These are phyloP conservation scores for Solioccasus polychromus DNA, from an alignment of 768 basidiomycete genomes.

Conservation along the genomic window DNA sequence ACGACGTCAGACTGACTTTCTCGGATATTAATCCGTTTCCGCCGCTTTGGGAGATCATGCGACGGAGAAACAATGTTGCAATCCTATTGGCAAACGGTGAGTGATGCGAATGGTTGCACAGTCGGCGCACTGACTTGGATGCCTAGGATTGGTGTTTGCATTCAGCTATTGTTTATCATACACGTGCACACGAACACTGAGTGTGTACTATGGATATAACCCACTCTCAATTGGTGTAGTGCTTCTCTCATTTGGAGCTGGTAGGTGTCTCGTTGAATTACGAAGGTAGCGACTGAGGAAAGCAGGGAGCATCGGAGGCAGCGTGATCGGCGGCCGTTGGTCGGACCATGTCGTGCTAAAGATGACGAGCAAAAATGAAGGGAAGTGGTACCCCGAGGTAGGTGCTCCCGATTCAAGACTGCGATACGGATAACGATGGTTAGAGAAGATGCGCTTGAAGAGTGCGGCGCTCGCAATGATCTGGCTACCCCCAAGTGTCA, in stretches of 20 bases:
- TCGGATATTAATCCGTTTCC: constrained; percentile 74
- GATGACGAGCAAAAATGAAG: constrained; percentile 44
- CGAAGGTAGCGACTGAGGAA: not conserved
- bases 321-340: constrained; percentile 56
- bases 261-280: constrained; percentile 34
- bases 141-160: constrained; percentile 64
- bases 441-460: constrained; percentile 63
- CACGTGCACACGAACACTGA: constrained; percentile 70
- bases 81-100: constrained; percentile 43
- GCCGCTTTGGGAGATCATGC: constrained; percentile 57
- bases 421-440: not conserved
- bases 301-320: constrained; percentile 49
- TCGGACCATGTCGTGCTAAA: constrained; percentile 48
- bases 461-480: constrained; percentile 59
- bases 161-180: constrained; percentile 71
- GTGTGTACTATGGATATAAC: constrained; percentile 57
- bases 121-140: constrained; percentile 7
- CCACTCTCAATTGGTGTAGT: constrained; percentile 74
- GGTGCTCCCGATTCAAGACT: constrained; percentile 6
- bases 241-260: constrained; percentile 70
- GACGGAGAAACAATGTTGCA: constrained; percentile 62
- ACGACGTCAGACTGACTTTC: constrained; percentile 51
- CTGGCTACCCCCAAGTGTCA: constrained; percentile 51
- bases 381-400: constrained; percentile 63
- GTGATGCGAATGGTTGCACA: not conserved